Percentiles rank a stretch among this genome's conserved stretches.
phyloP scores from a whole-genome alignment of 805 yeast species.

The Starmera quercuum region DNA sequence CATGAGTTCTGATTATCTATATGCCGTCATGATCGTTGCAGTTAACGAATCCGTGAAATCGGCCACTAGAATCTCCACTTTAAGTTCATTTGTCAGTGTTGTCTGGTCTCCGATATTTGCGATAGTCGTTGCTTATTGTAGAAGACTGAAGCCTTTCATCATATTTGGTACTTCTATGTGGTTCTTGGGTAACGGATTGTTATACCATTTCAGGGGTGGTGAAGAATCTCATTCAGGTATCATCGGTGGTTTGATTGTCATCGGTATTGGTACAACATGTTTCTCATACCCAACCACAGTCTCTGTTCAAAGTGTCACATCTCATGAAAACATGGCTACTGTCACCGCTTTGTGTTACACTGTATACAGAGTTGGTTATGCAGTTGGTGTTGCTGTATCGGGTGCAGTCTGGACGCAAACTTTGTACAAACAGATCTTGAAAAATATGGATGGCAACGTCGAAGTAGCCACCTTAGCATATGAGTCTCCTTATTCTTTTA shows the following conservation, averaged over 20 bases:
- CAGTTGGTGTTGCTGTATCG: constrained; percentile 54
- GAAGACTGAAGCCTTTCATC: constrained; percentile 51
- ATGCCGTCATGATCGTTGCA: constrained; percentile 58
- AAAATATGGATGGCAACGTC: constrained; percentile 24
- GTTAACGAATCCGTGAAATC: constrained; percentile 49
- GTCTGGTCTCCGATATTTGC: constrained; percentile 54
- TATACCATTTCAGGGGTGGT: constrained; percentile 51
- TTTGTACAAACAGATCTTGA: constrained; percentile 36
- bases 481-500: constrained; percentile 44
- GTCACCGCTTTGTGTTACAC: constrained; percentile 52
- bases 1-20: constrained; percentile 65
- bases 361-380: constrained; percentile 55
- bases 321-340: constrained; percentile 64
- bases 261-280: constrained; percentile 68
- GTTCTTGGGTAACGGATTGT: constrained; percentile 51
- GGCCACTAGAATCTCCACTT: constrained; percentile 55
- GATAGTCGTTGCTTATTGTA: constrained; percentile 35
- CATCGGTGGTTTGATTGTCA: constrained; percentile 54
- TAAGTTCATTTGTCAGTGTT: constrained; percentile 56
- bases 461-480: constrained; percentile 40
- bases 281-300: constrained; percentile 64
- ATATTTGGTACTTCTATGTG: constrained; percentile 52
- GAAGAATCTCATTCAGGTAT: constrained; percentile 43
- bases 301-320: constrained; percentile 49
- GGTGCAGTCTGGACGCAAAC: constrained; percentile 71